Percentiles rank a stretch among this genome's conserved stretches.
Evolutionary conservation across 352 stramenopile genomes (phyloP).

Genomic region (Phytopythium boreale): DNA sequence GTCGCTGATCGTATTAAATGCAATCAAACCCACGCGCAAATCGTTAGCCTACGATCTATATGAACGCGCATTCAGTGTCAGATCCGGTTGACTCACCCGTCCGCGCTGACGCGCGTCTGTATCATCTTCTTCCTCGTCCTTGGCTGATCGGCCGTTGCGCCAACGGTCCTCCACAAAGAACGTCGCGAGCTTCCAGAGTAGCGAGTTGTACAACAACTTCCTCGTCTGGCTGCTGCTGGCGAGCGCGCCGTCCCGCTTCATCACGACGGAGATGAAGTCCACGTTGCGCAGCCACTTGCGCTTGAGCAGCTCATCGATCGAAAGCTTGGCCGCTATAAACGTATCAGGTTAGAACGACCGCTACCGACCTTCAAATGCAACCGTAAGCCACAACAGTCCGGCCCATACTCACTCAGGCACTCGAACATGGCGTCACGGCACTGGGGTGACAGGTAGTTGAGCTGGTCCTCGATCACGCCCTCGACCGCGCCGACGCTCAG

Average conservation of each 20-base stretch:
- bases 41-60: background rate
- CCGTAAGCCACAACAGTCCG: background rate
- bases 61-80: background rate
- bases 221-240: conserved; percentile 10
- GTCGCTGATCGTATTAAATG: background rate
- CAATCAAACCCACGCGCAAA: background rate
- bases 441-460: conserved; percentile 34
- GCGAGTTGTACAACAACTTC: conserved; percentile 23
- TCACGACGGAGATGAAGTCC: conserved; percentile 44
- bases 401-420: conserved; percentile 41
- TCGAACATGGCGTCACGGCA: conserved; percentile 45
- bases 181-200: conserved; percentile 52
- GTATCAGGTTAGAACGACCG: background rate
- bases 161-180: conserved; percentile 46
- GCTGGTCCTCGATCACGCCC: conserved; percentile 44
- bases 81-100: conserved; percentile 14
- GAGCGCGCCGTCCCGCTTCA: conserved; percentile 26
- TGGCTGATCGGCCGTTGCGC: conserved; percentile 6
- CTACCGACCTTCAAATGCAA: background rate
- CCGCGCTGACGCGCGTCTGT: conserved; percentile 24
- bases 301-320: conserved; percentile 35
- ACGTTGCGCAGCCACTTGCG: conserved; percentile 57
- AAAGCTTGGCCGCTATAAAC: conserved; percentile 26
- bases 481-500: conserved; percentile 32
- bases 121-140: conserved; percentile 31